Conservation (phyloP, 306 rosid species). For the Vigna unguiculata region DNA sequence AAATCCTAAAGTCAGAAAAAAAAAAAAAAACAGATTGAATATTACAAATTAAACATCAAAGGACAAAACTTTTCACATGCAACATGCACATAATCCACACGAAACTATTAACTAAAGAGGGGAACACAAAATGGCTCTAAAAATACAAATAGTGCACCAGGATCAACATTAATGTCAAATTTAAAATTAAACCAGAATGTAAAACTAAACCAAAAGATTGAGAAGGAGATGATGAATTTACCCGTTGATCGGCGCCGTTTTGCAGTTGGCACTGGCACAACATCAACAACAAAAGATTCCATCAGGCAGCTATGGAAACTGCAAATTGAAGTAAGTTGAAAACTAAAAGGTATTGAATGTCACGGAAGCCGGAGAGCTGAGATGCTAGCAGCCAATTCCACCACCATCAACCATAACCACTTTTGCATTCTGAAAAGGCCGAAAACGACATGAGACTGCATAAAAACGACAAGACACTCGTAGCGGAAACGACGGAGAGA, state of each 20-base stretch:
- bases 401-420: slow-evolving; percentile 99
- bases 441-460: neutral
- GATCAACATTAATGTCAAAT: neutral
- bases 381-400: slow-evolving; percentile 98
- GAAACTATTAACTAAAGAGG: neutral
- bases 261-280: slow-evolving; percentile 27
- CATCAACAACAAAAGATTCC: slow-evolving; percentile 50
- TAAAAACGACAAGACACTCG: neutral
- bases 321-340: neutral
- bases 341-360: slow-evolving; percentile 57
- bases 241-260: slow-evolving; percentile 39
- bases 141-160: slow-evolving; percentile 25
- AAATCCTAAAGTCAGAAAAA: neutral
- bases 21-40: neutral
- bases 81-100: slow-evolving; percentile 21
- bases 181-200: neutral
- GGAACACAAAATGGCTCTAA: neutral
- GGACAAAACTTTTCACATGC: neutral
- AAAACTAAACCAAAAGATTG: neutral
- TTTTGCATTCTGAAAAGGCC: slow-evolving; percentile 67
- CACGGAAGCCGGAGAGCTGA: slow-evolving; percentile 93
- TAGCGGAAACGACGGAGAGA: neutral
- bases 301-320: slow-evolving; percentile 5
- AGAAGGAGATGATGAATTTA: slow-evolving; percentile 24
- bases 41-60: slow-evolving; percentile 28